Percentiles rank a stretch among this genome's conserved stretches.
phyloP scores from a whole-genome alignment of 805 yeast species.

The Sugiyamaella mastotermitis region DNA sequence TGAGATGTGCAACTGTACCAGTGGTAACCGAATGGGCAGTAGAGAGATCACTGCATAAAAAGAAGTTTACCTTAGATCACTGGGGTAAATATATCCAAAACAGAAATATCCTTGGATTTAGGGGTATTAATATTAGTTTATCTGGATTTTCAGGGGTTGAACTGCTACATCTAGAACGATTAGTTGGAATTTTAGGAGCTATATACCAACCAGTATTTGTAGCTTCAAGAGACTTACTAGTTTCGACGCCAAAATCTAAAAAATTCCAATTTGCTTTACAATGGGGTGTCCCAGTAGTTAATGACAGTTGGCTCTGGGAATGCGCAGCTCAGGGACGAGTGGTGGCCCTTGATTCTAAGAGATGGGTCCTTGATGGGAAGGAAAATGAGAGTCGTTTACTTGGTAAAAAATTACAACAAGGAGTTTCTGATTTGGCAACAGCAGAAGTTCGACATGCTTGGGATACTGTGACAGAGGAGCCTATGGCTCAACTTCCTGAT shows the following conservation, averaged over 20 bases:
- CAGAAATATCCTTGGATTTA: constrained; percentile 26
- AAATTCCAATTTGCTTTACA: constrained; percentile 29
- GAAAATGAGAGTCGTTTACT: neutral
- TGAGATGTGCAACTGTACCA: constrained; percentile 17
- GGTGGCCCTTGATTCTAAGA: constrained; percentile 6
- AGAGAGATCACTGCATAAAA: constrained; percentile 64
- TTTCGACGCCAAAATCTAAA: constrained; percentile 29
- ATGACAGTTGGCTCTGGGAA: constrained; percentile 33
- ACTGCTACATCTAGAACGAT: constrained; percentile 59
- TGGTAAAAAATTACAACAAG: neutral
- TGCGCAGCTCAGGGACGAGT: constrained; percentile 26
- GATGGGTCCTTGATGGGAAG: constrained; percentile 19
- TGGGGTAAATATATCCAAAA: constrained; percentile 48
- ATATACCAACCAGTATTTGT: constrained; percentile 44
- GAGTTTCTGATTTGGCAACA: neutral
- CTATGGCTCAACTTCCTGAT: neutral
- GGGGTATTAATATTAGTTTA: constrained; percentile 39
- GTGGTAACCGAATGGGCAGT: constrained; percentile 75
- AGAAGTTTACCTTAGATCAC: constrained; percentile 41
- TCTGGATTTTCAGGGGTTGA: constrained; percentile 80
- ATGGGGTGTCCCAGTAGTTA: constrained; percentile 35
- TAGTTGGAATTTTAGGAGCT: constrained; percentile 51
- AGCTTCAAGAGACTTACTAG: constrained; percentile 47
- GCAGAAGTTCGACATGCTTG: neutral
- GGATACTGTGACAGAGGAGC: neutral